Conservation (phyloP, 2,329 filamentous ascomycete genomes). For the Balansia obtecta region DNA sequence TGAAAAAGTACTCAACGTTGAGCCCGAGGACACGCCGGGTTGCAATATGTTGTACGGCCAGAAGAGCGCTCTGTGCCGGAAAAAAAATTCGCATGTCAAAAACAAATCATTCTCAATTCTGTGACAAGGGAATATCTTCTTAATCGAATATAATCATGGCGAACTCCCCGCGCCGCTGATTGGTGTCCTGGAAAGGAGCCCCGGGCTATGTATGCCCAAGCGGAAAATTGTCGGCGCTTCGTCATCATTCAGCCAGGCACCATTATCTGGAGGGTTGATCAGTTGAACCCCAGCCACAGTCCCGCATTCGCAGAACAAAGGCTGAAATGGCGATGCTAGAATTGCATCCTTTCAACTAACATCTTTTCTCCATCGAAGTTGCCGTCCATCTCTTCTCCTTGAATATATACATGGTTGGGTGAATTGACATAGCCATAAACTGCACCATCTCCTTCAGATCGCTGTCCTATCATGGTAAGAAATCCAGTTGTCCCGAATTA, state of each 20-base stretch:
- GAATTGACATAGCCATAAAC: conserved; percentile 5
- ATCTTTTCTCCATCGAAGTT: conserved; percentile 4
- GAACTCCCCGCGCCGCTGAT: conserved; percentile 10
- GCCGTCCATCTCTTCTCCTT: conserved; percentile 5
- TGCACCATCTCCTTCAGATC: conserved; percentile 7
- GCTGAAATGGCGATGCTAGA: neutral
- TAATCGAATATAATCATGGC: no score
- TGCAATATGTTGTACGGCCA: no score
- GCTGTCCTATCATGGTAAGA: conserved; percentile 21
- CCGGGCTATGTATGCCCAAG: conserved; percentile 19
- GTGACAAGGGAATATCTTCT: no score
- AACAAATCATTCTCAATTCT: no score
- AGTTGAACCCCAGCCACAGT: conserved; percentile 6
- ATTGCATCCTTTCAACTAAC: conserved; percentile 1
- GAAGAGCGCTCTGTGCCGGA: no score
- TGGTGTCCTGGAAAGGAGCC: conserved; percentile 10
- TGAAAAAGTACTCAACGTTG: no score
- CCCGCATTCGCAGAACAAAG: neutral
- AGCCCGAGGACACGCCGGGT: no score
- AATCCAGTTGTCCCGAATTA: conserved; percentile 4
- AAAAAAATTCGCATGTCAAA: no score
- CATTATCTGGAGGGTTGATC: conserved; percentile 8
- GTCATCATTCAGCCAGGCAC: conserved; percentile 21
- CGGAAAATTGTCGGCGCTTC: conserved; percentile 25
- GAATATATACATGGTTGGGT: conserved; percentile 14